Evolutionary conservation across 306 rosid genomes (phyloP).

Genomic region (Hippophae tibetana): DNA sequence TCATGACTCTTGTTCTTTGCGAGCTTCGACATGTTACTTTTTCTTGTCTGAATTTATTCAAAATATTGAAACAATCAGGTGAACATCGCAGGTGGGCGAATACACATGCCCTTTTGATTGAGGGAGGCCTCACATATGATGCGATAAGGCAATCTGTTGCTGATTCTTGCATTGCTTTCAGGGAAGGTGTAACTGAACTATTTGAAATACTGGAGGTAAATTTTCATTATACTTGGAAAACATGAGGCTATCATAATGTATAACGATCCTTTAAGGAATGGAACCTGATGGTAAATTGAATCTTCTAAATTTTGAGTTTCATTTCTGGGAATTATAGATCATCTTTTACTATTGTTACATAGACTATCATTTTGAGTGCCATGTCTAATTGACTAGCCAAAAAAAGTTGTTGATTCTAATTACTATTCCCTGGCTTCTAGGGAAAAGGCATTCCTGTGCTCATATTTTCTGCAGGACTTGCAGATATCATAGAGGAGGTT

Average conservation of each 20-base stretch:
- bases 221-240: conserved; percentile 2
- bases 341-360: no score
- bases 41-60: not conserved
- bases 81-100: conserved; percentile 77
- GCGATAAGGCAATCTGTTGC: conserved; percentile 73
- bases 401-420: not conserved
- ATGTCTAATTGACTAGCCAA: not conserved
- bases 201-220: conserved; percentile 74
- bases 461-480: conserved; percentile 94
- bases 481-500: conserved; percentile 94
- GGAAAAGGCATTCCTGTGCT: conserved; percentile 74
- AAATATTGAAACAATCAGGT: conserved; percentile 1
- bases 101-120: conserved; percentile 66
- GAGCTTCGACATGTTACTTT: not conserved
- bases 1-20: not conserved
- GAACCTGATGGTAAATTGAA: conserved; percentile 1
- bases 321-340: not conserved
- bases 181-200: conserved; percentile 82
- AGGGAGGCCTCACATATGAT: conserved; percentile 76
- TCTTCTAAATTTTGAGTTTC: conserved; percentile 1
- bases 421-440: conserved; percentile 30
- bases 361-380: not conserved
- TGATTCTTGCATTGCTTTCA: conserved; percentile 62
- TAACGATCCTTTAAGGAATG: conserved; percentile 1
- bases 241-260: not conserved